Evolutionary conservation across 257 asterid species (phyloP), one percentile per base, ranked within the genome.

Genomic region (Salvia rosmarinus): DNA sequence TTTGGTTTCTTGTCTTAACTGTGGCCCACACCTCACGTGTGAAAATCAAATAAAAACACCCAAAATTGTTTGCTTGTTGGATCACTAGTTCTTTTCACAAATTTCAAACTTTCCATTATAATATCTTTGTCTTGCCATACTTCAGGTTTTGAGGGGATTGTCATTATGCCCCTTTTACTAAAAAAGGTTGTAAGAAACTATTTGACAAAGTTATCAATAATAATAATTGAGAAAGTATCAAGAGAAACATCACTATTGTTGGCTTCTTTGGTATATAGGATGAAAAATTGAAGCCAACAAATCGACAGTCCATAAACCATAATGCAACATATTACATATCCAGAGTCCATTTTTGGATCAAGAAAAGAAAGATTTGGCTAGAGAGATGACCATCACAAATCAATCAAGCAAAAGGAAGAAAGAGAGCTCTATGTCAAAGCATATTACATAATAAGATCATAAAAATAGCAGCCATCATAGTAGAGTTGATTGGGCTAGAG

Each of bases 11-110:
- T 75, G 81, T 75, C 78, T 40, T 64, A 70, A 66, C 19, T 17
- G 25, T 52, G 57, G 49, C 81, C 78, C 81, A 75, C 80, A 75
- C 69, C 75, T 21, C 83, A 75, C 78, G 80, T 71, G 83, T 57
- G 61, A 43, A 23, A 23, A 3, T 9, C 10, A 23, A 25, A 13
- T 28, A 28, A 14, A 25, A 12, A 32, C 42, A 9, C 28, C 43
- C 14, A 0, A 46, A 5, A 51, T 20, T 71, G 59, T 56, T 76
- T 46, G 54, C 42, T 66, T 55, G 67, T 40, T 51, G 37, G 54
- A 19, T 67, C 62, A 10, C 54, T 49, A 57, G 56, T 79, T 72
- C 25, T n/a, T 43, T 63, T 13, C 52, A 39, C 59, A 30, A 60
- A 42, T 39, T 72, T 57, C 74, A 63, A 68, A 64, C 72, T 73